Conservation (phyloP, 2,329 filamentous ascomycete genomes). For the Lecanicillium sp. region DNA sequence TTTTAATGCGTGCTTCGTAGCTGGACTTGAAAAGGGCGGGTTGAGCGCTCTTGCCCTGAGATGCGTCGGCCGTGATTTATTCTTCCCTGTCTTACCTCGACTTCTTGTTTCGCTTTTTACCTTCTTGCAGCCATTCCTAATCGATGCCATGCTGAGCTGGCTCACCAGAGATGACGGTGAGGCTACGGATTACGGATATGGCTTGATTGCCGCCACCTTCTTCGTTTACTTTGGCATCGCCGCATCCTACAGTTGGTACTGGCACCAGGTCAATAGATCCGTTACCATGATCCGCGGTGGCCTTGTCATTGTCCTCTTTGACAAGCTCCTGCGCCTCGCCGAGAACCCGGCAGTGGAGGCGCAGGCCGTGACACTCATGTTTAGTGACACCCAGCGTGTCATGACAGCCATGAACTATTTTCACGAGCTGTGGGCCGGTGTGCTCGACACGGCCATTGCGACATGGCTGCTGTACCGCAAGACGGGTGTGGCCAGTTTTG, state of each 20-base stretch:
- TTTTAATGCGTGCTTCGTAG: too few relatives aligned
- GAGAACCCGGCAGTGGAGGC: background rate
- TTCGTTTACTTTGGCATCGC: constrained; percentile 5
- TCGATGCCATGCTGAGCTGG: background rate
- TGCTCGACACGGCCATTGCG: background rate
- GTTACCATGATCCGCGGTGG: constrained; percentile 6
- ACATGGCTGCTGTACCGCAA: constrained; percentile 4
- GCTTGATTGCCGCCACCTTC: background rate
- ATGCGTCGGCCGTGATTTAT: background rate
- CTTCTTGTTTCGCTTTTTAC: constrained; percentile 2
- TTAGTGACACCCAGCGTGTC: constrained; percentile 3
- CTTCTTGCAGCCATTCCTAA: background rate
- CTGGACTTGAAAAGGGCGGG: too few relatives aligned
- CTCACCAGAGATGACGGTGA: background rate
- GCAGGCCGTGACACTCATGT: constrained; percentile 4
- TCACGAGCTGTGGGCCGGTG: constrained; percentile 5
- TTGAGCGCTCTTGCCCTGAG: background rate
- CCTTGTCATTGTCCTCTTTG: background rate
- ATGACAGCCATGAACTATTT: constrained; percentile 9
- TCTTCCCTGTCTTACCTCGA: background rate
- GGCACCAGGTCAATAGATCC: constrained; percentile 2
- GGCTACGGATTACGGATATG: background rate
- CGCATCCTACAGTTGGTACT: constrained; percentile 6
- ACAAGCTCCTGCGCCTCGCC: constrained; percentile 2
- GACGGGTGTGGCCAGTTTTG: background rate